phyloP scores from a whole-genome alignment of 2,329 filamentous ascomycete genomes.

The Cyphellophora attinorum region DNA sequence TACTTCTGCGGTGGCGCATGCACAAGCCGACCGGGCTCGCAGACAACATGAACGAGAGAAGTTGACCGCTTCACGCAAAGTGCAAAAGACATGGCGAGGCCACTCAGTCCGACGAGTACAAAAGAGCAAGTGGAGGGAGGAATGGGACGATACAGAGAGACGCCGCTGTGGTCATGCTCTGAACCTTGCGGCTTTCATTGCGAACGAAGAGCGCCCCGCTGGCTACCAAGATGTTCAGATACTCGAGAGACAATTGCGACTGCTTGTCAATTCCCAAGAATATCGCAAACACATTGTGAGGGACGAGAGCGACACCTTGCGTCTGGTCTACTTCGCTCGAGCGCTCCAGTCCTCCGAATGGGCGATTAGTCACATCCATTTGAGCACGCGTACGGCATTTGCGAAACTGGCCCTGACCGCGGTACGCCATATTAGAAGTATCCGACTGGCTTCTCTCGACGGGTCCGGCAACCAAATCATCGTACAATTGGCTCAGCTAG shows the following conservation, averaged over 20 bases:
- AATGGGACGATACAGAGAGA: constrained; percentile 58
- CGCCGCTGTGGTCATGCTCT: no score
- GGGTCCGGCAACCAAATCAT: not conserved
- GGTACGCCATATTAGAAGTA: constrained; percentile 9
- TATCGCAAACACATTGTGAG: constrained; percentile 25
- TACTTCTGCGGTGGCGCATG: constrained; percentile 63
- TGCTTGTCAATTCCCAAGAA: constrained; percentile 53
- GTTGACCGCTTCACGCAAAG: constrained; percentile 59
- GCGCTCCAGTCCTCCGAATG: constrained; percentile 21
- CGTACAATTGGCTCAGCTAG: not conserved
- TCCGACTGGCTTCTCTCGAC: not conserved
- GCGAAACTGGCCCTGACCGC: constrained; percentile 7
- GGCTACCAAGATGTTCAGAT: constrained; percentile 27
- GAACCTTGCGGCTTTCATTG: no score
- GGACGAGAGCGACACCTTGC: constrained; percentile 27
- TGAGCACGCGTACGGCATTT: not conserved
- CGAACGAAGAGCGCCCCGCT: no score
- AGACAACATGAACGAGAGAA: constrained; percentile 73
- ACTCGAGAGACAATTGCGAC: constrained; percentile 47
- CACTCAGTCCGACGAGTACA: constrained; percentile 53
- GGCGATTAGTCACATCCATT: no score
- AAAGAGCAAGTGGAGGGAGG: constrained; percentile 46
- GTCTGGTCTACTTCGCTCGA: constrained; percentile 35
- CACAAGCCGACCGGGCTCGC: constrained; percentile 73
- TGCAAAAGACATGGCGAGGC: constrained; percentile 79